phyloP scores from a whole-genome alignment of 495 filamentous ascomycete genomes.

The Penicillium argentinense region DNA sequence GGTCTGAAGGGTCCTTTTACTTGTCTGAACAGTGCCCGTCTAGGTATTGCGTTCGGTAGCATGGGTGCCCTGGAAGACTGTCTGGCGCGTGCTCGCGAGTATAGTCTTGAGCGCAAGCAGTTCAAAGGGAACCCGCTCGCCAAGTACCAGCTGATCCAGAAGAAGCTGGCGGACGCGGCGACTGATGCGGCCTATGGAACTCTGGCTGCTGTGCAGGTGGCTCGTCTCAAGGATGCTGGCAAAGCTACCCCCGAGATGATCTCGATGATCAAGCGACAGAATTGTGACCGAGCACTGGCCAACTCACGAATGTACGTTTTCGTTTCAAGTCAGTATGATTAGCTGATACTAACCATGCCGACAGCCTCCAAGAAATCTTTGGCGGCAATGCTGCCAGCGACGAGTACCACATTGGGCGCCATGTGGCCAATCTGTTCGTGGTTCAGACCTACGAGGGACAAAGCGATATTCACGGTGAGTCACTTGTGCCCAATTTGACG shows the following conservation, averaged over 20 bases:
- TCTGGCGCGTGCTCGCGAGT: conserved; percentile 73
- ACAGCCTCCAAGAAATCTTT: conserved; percentile 87
- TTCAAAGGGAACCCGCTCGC: conserved; percentile 96
- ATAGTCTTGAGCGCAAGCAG: conserved; percentile 88
- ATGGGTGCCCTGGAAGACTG: conserved; percentile 96
- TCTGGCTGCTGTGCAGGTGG: conserved; percentile 83
- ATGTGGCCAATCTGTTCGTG: conserved; percentile 95
- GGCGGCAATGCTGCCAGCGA: conserved; percentile 96
- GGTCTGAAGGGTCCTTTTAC: conserved; percentile 87
- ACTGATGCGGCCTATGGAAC: conserved; percentile 91
- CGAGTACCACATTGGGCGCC: conserved; percentile 91
- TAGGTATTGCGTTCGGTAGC: conserved; percentile 89
- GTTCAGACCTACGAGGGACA: conserved; percentile 98
- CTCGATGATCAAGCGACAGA: conserved; percentile 96
- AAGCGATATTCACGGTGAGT: conserved; percentile 92
- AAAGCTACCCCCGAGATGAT: conserved; percentile 94
- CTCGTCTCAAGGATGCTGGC: conserved; percentile 87
- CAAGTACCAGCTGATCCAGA: conserved; percentile 98
- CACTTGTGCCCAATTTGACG: conserved; percentile 9
- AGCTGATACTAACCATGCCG: conserved; percentile 12
- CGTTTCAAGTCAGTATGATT: too few species aligned
- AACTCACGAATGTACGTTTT: conserved; percentile 68
- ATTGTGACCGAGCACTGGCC: conserved; percentile 85
- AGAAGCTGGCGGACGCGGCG: conserved; percentile 89
- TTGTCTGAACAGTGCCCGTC: conserved; percentile 88